Conservation (phyloP, 257 asterid genomes). For the Solanum arcanum region DNA sequence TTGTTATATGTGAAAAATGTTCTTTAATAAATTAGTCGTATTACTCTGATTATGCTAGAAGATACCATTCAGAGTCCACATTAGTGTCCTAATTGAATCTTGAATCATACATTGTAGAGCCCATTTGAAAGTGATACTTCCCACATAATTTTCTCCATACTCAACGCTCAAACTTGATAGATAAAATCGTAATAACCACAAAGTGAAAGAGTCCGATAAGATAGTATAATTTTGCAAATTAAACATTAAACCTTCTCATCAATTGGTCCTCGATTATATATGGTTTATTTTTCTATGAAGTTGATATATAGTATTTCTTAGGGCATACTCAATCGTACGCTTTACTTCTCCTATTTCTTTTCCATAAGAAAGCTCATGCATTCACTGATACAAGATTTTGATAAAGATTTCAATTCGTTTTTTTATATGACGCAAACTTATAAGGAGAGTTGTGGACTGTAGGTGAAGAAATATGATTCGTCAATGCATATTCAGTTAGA, state of each 20-base stretch:
- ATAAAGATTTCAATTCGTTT: not conserved
- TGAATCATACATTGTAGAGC: too few relatives aligned
- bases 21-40: not conserved
- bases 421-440: not conserved
- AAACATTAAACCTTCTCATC: not conserved
- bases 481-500: not conserved
- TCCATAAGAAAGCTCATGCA: not conserved
- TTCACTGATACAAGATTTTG: not conserved
- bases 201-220: not conserved
- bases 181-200: not conserved
- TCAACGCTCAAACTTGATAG: not conserved
- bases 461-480: not conserved
- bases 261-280: not conserved
- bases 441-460: not conserved
- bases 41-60: not conserved
- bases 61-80: too few relatives aligned
- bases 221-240: not conserved
- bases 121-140: too few relatives aligned
- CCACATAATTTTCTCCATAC: too few relatives aligned
- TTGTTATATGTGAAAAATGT: too few relatives aligned
- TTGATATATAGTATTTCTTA: constrained; percentile 19
- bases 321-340: constrained; percentile 20
- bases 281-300: not conserved
- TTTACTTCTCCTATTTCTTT: constrained; percentile 18
- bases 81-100: fast-evolving